Percentiles rank a stretch among this genome's conserved stretches.
Evolutionary conservation across 192 early-diverging fungal species (phyloP).

Genomic region (Gamsiella multidivaricata): DNA sequence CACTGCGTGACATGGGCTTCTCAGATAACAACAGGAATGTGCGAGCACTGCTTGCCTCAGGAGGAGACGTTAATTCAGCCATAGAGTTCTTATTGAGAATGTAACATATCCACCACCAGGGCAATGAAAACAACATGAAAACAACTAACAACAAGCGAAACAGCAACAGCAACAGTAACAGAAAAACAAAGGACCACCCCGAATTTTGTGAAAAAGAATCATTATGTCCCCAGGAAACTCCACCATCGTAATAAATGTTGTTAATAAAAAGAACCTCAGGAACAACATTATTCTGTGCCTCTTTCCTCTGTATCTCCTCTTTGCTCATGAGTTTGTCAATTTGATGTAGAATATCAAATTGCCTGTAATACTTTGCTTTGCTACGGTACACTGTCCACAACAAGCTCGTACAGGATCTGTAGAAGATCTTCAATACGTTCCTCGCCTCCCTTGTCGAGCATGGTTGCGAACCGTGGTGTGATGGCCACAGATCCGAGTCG

Average conservation of each 20-base stretch:
- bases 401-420: conserved; percentile 23
- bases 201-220: too few relatives aligned
- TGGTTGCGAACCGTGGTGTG: conserved; percentile 14
- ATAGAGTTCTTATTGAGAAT: conserved; percentile 77
- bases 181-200: background rate
- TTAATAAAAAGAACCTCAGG: too few relatives aligned
- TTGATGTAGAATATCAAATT: too few relatives aligned
- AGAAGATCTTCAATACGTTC: conserved; percentile 36
- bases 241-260: too few relatives aligned
- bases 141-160: background rate
- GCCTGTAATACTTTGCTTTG: too few relatives aligned
- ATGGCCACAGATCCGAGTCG: conserved; percentile 24
- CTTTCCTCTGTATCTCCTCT: too few relatives aligned
- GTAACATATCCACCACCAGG: conserved; percentile 23
- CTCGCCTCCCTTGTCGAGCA: conserved; percentile 30
- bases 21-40: conserved; percentile 85
- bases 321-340: too few relatives aligned
- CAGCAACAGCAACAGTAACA: background rate
- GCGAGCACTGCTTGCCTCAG: conserved; percentile 82
- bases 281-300: too few relatives aligned
- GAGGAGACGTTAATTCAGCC: conserved; percentile 89
- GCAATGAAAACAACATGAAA: background rate
- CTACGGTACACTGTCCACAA: background rate
- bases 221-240: too few relatives aligned
- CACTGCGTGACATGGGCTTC: conserved; percentile 96